Evolutionary conservation across 345 rosid genomes (phyloP).

Genomic region (Isatis tinctoria): DNA sequence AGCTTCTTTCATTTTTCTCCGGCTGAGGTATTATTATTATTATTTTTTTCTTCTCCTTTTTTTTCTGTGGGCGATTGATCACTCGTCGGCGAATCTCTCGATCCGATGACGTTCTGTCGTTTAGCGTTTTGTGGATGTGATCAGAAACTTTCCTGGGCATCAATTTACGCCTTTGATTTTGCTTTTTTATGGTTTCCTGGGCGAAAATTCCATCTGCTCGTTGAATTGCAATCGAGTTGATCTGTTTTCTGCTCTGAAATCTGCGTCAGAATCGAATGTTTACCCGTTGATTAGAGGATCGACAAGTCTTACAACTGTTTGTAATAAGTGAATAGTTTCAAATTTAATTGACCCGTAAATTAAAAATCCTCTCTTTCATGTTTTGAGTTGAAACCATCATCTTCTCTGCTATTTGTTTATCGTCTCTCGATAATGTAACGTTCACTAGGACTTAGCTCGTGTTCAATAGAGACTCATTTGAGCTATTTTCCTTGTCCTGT

Average conservation of each 20-base stretch:
- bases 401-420: not conserved
- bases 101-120: conserved; percentile 21
- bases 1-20: conserved; percentile 18
- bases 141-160: conserved; percentile 8
- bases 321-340: conserved; percentile 26
- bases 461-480: not conserved
- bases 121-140: conserved; percentile 7
- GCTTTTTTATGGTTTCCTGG: not conserved
- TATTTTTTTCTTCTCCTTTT: not conserved
- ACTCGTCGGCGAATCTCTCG: not conserved
- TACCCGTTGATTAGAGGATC: not conserved
- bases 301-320: conserved; percentile 6
- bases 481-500: not conserved
- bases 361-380: not conserved
- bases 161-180: not conserved
- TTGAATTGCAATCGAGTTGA: conserved; percentile 24
- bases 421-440: not conserved
- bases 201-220: not conserved
- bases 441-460: not conserved
- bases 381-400: not conserved
- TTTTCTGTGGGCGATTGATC: not conserved
- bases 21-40: conserved; percentile 5
- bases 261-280: not conserved
- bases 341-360: not conserved
- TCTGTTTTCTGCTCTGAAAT: conserved; percentile 3